Evolutionary conservation across 2,329 filamentous ascomycete genomes (phyloP).

Genomic region (Neofusicoccum parvum): DNA sequence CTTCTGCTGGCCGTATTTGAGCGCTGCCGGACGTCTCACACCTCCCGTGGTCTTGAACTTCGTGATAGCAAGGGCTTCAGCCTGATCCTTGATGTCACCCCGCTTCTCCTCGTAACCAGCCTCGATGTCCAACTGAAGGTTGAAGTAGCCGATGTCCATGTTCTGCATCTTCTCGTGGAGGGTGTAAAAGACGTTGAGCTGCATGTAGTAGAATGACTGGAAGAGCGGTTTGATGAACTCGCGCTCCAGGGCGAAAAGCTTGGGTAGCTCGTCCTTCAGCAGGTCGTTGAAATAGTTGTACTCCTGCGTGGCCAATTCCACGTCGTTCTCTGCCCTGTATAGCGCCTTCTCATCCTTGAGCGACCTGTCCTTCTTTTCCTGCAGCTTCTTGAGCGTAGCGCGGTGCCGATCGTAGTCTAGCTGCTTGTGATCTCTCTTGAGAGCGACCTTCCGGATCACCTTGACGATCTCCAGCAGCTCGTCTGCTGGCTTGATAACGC

Average conservation of each 20-base stretch:
- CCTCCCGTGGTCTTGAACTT: conserved; percentile 89
- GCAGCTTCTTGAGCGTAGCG: conserved; percentile 82
- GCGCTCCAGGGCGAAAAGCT: conserved; percentile 83
- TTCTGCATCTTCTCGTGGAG: conserved; percentile 97
- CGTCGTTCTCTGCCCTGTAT: conserved; percentile 91
- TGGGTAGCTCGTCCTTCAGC: conserved; percentile 92
- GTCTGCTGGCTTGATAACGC: conserved; percentile 88
- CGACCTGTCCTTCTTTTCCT: conserved; percentile 96
- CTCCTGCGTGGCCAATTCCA: conserved; percentile 90
- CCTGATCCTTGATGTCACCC: conserved; percentile 79
- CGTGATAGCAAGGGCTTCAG: conserved; percentile 82
- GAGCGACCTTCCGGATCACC: conserved; percentile 81
- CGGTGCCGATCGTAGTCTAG: conserved; percentile 92
- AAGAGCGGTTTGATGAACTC: conserved; percentile 97
- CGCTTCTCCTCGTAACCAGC: conserved; percentile 89
- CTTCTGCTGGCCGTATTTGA: conserved; percentile 41
- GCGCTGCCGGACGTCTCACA: conserved; percentile 39
- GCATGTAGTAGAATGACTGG: conserved; percentile 99
- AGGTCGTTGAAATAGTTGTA: conserved; percentile 98
- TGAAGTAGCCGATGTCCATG: conserved; percentile 97
- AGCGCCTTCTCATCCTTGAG: conserved; percentile 97
- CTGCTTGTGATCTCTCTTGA: conserved; percentile 96
- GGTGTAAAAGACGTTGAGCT: conserved; percentile 98
- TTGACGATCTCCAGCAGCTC: conserved; percentile 95
- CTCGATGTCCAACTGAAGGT: conserved; percentile 86